Evolutionary conservation across 169 alveolate species (phyloP).

Genomic region (Plasmodium berghei): DNA sequence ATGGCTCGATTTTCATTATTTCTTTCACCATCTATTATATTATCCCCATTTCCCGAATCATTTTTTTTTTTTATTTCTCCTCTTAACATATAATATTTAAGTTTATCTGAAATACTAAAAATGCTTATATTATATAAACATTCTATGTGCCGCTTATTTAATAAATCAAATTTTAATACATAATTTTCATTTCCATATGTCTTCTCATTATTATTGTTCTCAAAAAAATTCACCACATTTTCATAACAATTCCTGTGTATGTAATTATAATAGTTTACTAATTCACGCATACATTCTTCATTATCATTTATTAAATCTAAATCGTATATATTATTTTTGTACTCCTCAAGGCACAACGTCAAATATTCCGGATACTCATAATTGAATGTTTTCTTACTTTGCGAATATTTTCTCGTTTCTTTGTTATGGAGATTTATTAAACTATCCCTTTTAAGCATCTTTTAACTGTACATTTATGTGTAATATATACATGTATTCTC

Average conservation of each 20-base stretch:
- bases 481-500: constrained; percentile 25
- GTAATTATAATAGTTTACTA: constrained; percentile 74
- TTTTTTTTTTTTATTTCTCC: constrained; percentile 68
- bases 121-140: constrained; percentile 73
- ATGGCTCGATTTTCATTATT: constrained; percentile 65
- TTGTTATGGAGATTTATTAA: constrained; percentile 63
- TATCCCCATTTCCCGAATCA: constrained; percentile 35
- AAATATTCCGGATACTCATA: constrained; percentile 66
- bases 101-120: constrained; percentile 72
- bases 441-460: constrained; percentile 77
- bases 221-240: constrained; percentile 66
- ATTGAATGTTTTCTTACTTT: constrained; percentile 45
- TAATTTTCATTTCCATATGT: constrained; percentile 68
- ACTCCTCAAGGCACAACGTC: constrained; percentile 69
- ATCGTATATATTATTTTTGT: constrained; percentile 74
- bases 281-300: constrained; percentile 77
- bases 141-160: constrained; percentile 68
- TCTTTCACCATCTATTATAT: constrained; percentile 36
- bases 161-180: constrained; percentile 54
- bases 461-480: constrained; percentile 7
- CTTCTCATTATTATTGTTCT: constrained; percentile 46
- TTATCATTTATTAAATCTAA: constrained; percentile 76
- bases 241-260: constrained; percentile 72
- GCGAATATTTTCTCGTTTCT: constrained; percentile 75
- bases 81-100: constrained; percentile 70